Conservation (phyloP, 176 grass and related monocot species). For the Zea mays region DNA sequence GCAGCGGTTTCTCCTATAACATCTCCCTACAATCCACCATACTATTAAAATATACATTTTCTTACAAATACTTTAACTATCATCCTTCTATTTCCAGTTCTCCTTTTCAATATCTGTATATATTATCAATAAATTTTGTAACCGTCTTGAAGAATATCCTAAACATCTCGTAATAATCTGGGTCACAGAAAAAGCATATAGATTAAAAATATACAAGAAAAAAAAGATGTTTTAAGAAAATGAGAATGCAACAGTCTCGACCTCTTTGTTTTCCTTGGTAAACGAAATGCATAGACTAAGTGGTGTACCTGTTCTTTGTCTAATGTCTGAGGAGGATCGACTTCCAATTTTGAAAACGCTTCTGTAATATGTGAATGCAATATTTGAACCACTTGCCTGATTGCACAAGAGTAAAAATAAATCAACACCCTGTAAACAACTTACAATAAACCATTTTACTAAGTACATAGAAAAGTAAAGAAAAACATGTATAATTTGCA, state of each 20-base stretch:
- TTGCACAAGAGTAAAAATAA: constrained; percentile 25
- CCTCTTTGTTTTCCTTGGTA: neutral
- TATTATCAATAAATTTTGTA: too few relatives aligned
- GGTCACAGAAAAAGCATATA: constrained; percentile 24
- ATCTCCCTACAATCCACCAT: too few relatives aligned
- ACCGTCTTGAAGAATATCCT: constrained; percentile 98
- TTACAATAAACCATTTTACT: constrained; percentile 6
- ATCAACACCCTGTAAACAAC: neutral
- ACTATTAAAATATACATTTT: too few relatives aligned
- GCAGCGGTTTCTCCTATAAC: too few relatives aligned
- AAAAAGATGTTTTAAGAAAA: constrained; percentile 5
- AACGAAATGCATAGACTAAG: too few relatives aligned
- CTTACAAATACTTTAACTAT: too few relatives aligned
- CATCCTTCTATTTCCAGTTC: too few relatives aligned
- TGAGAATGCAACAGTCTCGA: neutral
- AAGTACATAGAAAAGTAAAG: neutral
- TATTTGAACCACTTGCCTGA: constrained; percentile 98
- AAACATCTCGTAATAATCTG: constrained; percentile 88
- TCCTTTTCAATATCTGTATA: too few relatives aligned
- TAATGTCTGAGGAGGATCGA: constrained; percentile 77
- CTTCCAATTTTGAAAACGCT: constrained; percentile 82
- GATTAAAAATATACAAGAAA: constrained; percentile 22
- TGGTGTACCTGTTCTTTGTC: constrained; percentile 73
- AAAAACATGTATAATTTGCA: constrained; percentile 9
- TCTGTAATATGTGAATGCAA: constrained; percentile 98